A percentile compares a stretch with the other conserved stretches of the same genome.
Evolutionary conservation across 306 rosid genomes (phyloP).

Genomic region (Ormosia semicastrata): DNA sequence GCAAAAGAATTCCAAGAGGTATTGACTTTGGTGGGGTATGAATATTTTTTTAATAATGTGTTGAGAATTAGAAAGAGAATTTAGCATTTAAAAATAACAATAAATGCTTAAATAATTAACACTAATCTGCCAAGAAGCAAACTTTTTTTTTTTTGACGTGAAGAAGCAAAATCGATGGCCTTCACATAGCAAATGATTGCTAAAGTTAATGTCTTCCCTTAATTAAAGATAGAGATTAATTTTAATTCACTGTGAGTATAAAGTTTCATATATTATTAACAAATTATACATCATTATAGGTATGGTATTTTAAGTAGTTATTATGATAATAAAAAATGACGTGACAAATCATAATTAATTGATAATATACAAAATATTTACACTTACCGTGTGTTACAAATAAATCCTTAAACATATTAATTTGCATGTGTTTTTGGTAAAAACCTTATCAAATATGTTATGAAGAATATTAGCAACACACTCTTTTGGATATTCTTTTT

Average conservation of each 20-base stretch:
- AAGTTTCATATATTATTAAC: no score
- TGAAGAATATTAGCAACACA: no score
- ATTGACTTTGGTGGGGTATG: conserved; percentile 39
- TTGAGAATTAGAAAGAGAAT: background rate
- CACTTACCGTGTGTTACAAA: no score
- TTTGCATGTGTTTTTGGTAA: background rate
- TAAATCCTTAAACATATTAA: background rate
- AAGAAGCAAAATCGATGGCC: conserved; percentile 14
- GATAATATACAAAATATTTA: no score
- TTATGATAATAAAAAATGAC: no score
- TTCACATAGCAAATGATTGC: conserved; percentile 13
- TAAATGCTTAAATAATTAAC: background rate
- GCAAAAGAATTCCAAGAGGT: conserved; percentile 37
- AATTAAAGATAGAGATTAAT: background rate
- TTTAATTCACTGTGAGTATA: no score
- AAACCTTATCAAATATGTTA: background rate
- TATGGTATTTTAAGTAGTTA: no score
- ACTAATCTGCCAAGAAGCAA: background rate
- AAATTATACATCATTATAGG: no score
- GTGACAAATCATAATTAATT: no score
- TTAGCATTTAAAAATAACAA: background rate
- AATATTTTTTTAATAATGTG: background rate
- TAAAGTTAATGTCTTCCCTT: conserved; percentile 30
- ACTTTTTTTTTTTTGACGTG: background rate
- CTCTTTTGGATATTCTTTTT: no score